Evolutionary conservation across 805 yeast species (phyloP).

Genomic region (Teunomyces cretensis): DNA sequence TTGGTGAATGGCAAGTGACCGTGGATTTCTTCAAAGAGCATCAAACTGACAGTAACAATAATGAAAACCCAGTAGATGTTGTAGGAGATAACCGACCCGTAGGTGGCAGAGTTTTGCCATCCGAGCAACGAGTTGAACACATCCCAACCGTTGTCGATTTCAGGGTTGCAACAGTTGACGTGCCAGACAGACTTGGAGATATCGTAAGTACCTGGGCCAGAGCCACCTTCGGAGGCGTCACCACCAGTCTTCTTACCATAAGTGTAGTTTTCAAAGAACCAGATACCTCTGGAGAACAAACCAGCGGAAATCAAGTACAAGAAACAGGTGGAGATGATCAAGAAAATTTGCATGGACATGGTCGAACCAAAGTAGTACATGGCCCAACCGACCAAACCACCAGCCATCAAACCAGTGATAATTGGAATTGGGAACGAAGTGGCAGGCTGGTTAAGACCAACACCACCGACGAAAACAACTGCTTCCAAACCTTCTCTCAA

Average conservation of each 20-base stretch:
- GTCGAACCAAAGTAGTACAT: constrained; percentile 82
- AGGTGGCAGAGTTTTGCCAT: constrained; percentile 96
- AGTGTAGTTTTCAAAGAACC: constrained; percentile 76
- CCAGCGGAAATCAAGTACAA: constrained; percentile 90
- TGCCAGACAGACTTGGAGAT: constrained; percentile 84
- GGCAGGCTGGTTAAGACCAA: constrained; percentile 45
- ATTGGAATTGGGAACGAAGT: constrained; percentile 93
- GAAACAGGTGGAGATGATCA: constrained; percentile 84
- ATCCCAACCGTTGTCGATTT: constrained; percentile 93
- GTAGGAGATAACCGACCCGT: constrained; percentile 87
- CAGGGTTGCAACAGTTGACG: constrained; percentile 96
- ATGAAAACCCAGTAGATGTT: constrained; percentile 83
- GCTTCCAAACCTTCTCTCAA: constrained; percentile 35
- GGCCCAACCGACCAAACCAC: constrained; percentile 64
- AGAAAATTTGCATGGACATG: constrained; percentile 81
- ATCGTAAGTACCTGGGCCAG: constrained; percentile 94
- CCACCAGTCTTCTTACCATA: constrained; percentile 78
- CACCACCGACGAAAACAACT: constrained; percentile 47
- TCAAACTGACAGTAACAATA: constrained; percentile 51
- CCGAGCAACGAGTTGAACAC: constrained; percentile 91
- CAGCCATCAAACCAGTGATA: constrained; percentile 79
- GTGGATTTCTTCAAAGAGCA: constrained; percentile 79
- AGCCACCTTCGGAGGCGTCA: constrained; percentile 90
- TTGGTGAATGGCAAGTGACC: constrained; percentile 78
- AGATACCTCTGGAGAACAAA: constrained; percentile 86